Percentiles rank a stretch among this genome's conserved stretches.
phyloP scores from a whole-genome alignment of 306 rosid species.

The Psophocarpus tetragonolobus region DNA sequence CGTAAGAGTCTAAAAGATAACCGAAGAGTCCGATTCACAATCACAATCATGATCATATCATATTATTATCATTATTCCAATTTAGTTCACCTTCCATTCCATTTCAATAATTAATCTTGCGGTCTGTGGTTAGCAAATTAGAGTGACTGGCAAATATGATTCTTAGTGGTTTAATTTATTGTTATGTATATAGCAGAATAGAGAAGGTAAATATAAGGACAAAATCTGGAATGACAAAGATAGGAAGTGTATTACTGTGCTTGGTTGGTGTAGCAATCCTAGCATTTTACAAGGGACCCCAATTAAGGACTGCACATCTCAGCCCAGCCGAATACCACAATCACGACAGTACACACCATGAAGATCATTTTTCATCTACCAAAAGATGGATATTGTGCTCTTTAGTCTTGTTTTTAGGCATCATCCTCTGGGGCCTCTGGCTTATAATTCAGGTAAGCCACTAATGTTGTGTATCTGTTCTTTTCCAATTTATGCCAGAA shows the following conservation, averaged over 20 bases:
- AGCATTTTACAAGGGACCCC: slow-evolving; percentile 64
- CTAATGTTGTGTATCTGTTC: slow-evolving; percentile 5
- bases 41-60: too few species aligned
- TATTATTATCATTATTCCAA: background rate
- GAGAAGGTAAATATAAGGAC: slow-evolving; percentile 55
- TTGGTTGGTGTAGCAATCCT: slow-evolving; percentile 56
- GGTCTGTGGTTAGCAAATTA: background rate
- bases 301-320: slow-evolving; percentile 34
- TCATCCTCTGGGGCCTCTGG: slow-evolving; percentile 55
- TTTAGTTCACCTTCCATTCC: background rate
- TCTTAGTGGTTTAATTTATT: background rate
- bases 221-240: slow-evolving; percentile 53
- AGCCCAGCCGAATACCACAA: slow-evolving; percentile 23
- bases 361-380: slow-evolving; percentile 36
- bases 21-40: too few species aligned
- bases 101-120: background rate
- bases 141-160: background rate
- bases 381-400: slow-evolving; percentile 62
- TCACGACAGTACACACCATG: slow-evolving; percentile 14
- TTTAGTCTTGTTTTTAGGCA: slow-evolving; percentile 37
- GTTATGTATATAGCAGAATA: slow-evolving; percentile 41
- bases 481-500: background rate
- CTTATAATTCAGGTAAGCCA: slow-evolving; percentile 57
- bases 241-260: slow-evolving; percentile 51
- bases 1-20: too few species aligned